These are phyloP conservation scores for Coniochaeta sp. DNA, from an alignment of 2,329 filamentous ascomycete genomes.

Conservation along the genomic window DNA sequence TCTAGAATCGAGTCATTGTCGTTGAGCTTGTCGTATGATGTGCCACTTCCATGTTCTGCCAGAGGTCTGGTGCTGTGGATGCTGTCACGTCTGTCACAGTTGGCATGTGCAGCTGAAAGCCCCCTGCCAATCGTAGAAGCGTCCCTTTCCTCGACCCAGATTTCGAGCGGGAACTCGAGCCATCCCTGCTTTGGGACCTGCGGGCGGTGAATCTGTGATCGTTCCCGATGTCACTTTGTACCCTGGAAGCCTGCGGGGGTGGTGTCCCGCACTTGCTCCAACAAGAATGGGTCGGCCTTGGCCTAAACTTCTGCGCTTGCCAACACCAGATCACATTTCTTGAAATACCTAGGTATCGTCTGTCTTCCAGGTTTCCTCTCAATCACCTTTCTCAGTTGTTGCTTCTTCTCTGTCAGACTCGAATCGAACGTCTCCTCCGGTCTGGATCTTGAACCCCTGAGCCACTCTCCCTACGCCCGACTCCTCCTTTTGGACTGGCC, in stretches of 20 bases:
- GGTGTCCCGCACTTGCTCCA: background rate
- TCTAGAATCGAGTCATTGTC: no score
- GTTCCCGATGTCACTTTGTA: background rate
- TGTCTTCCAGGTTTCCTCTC: no score
- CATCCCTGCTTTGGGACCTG: no score
- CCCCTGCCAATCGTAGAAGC: background rate
- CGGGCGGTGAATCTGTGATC: background rate
- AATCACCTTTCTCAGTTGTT: no score
- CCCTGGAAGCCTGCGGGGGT: background rate
- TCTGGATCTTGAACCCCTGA: no score
- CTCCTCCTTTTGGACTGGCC: background rate
- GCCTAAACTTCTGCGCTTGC: background rate
- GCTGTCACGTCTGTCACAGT: background rate
- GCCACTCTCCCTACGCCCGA: no score
- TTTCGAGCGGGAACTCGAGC: no score
- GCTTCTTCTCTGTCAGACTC: no score
- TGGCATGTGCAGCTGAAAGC: background rate
- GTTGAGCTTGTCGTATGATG: background rate
- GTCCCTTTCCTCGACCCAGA: background rate
- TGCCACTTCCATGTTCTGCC: no score
- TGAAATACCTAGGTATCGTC: slow-evolving; percentile 2
- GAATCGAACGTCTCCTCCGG: no score
- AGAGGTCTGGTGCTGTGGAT: background rate
- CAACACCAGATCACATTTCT: background rate
- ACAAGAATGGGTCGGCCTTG: background rate